Evolutionary conservation across 1,284 basidiomycete species (phyloP).

Genomic region (Exobasidium cylindrosporum): DNA sequence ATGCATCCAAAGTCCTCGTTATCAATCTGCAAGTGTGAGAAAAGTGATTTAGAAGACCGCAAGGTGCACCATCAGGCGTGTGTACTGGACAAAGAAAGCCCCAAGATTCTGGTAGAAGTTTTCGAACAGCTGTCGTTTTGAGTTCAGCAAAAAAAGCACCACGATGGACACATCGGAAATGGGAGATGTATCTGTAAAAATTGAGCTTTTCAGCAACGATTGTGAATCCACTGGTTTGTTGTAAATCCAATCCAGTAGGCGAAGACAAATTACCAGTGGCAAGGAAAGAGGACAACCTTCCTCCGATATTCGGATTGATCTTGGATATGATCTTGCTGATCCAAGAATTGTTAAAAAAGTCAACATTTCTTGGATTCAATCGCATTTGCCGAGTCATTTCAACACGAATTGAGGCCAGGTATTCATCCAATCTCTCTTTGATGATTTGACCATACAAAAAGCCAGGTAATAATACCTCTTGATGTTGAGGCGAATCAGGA

Average conservation of each 20-base stretch:
- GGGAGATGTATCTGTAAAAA: conserved; percentile 96
- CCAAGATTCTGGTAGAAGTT: conserved; percentile 96
- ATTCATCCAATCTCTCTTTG: conserved; percentile 94
- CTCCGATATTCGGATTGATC: conserved; percentile 87
- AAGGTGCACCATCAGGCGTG: conserved; percentile 96
- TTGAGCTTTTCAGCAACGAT: conserved; percentile 99
- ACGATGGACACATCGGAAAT: conserved; percentile 97
- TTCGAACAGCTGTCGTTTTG: conserved; percentile 96
- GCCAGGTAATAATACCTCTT: conserved; percentile 94
- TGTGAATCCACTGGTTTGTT: conserved; percentile 95
- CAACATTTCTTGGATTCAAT: conserved; percentile 66
- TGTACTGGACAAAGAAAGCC: conserved; percentile 98
- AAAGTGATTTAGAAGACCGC: conserved; percentile 95
- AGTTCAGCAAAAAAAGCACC: conserved; percentile 99
- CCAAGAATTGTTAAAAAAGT: conserved; percentile 84
- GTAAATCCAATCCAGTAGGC: conserved; percentile 89
- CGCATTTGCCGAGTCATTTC: conserved; percentile 76
- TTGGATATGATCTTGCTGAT: conserved; percentile 73
- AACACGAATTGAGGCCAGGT: conserved; percentile 70
- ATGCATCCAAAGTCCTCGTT: conserved; percentile 71
- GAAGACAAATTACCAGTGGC: conserved; percentile 96
- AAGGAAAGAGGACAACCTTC: conserved; percentile 86
- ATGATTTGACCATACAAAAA: conserved; percentile 94
- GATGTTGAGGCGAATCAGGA: conserved; percentile 97
- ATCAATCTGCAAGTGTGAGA: conserved; percentile 90